Evolutionary conservation across 1,284 basidiomycete species (phyloP).

Genomic region (Veloporphyrellus conicus): DNA sequence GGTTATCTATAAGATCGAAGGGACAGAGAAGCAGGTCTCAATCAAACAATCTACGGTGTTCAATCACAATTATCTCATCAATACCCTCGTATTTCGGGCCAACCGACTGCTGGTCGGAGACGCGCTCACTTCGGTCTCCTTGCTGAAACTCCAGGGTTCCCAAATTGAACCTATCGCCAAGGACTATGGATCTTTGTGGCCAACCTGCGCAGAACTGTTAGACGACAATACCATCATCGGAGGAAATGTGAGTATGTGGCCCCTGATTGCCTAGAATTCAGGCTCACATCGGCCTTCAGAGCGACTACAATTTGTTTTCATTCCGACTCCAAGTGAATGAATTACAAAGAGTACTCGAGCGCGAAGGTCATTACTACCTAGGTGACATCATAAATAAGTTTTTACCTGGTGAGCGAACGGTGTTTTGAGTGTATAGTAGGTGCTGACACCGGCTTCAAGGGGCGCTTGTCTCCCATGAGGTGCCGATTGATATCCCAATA

Average conservation of each 20-base stretch:
- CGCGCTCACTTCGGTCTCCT: slow-evolving; percentile 75
- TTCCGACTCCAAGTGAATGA: slow-evolving; percentile 50
- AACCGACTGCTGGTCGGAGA: slow-evolving; percentile 69
- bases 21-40: slow-evolving; percentile 25
- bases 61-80: slow-evolving; percentile 79
- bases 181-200: slow-evolving; percentile 77
- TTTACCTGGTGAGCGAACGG: slow-evolving; percentile 46
- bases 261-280: background rate
- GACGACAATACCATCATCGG: slow-evolving; percentile 61
- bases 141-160: slow-evolving; percentile 52
- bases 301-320: slow-evolving; percentile 73
- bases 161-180: slow-evolving; percentile 61
- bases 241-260: slow-evolving; percentile 59
- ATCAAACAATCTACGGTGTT: slow-evolving; percentile 55
- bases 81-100: slow-evolving; percentile 51
- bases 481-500: slow-evolving; percentile 37
- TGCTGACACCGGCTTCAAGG: slow-evolving; percentile 35
- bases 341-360: slow-evolving; percentile 46
- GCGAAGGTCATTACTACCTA: slow-evolving; percentile 60
- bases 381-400: slow-evolving; percentile 73
- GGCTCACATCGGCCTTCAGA: slow-evolving; percentile 38
- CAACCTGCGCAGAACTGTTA: slow-evolving; percentile 55
- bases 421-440: background rate
- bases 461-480: slow-evolving; percentile 40
- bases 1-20: slow-evolving; percentile 44